Evolutionary conservation across 1,139 yeast genomes (phyloP).

Genomic region (Scheffersomyces lignicola): DNA sequence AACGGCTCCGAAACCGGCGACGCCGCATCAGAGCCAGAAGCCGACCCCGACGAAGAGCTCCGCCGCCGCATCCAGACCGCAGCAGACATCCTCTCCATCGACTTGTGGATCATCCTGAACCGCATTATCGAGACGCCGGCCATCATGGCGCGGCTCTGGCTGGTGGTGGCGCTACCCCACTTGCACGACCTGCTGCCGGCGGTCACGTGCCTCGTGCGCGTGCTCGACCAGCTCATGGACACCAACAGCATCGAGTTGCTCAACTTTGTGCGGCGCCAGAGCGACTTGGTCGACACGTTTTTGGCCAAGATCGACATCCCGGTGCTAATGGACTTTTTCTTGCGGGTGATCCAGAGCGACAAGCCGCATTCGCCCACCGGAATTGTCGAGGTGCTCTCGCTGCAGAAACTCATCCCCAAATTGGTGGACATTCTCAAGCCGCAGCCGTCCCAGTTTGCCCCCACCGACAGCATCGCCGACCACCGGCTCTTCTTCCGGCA

Average conservation of each 20-base stretch:
- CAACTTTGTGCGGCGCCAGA: slow-evolving; percentile 54
- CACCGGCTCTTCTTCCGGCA: slow-evolving; percentile 60
- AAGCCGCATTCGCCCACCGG: slow-evolving; percentile 67
- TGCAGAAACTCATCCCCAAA: slow-evolving; percentile 53
- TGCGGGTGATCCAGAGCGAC: slow-evolving; percentile 64
- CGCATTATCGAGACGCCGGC: slow-evolving; percentile 46
- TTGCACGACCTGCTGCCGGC: slow-evolving; percentile 41
- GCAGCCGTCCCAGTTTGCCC: slow-evolving; percentile 33
- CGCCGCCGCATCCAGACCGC: slow-evolving; percentile 44
- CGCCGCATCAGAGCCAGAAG: too few species aligned
- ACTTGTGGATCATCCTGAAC: slow-evolving; percentile 47
- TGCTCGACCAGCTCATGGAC: slow-evolving; percentile 48
- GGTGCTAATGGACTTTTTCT: slow-evolving; percentile 54
- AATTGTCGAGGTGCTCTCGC: slow-evolving; percentile 51
- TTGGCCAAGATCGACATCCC: slow-evolving; percentile 58
- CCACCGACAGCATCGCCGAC: slow-evolving; percentile 26
- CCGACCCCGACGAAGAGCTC: slow-evolving; percentile 36
- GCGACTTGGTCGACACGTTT: slow-evolving; percentile 53
- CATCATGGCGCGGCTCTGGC: slow-evolving; percentile 45
- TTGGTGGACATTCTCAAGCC: slow-evolving; percentile 53
- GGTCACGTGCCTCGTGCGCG: slow-evolving; percentile 41
- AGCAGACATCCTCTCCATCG: slow-evolving; percentile 43
- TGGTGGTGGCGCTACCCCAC: slow-evolving; percentile 36
- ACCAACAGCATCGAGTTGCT: slow-evolving; percentile 49
- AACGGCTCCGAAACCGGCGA: too few species aligned